Percentiles rank a stretch among this genome's conserved stretches.
phyloP scores from a whole-genome alignment of 2,329 filamentous ascomycete genomes.

The Hyphodiscus sp. region DNA sequence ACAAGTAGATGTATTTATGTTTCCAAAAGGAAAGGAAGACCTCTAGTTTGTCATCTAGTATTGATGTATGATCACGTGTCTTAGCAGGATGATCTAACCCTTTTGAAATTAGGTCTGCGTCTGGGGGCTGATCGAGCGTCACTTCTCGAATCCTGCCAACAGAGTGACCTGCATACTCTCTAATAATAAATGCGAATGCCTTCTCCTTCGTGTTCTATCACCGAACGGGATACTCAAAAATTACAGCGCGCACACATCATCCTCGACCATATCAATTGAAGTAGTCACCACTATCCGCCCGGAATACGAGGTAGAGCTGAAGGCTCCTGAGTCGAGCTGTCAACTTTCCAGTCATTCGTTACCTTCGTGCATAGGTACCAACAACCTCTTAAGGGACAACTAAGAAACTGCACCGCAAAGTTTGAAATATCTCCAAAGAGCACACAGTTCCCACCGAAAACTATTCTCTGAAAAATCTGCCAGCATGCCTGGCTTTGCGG shows the following conservation, averaged over 20 bases:
- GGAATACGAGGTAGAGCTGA: not conserved
- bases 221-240: not conserved
- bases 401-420: not conserved
- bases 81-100: not conserved
- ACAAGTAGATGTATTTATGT: not conserved
- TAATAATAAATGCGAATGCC: slow-evolving; percentile 12
- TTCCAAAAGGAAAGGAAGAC: not conserved
- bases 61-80: not conserved
- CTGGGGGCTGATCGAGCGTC: not conserved
- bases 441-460: not conserved
- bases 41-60: not conserved
- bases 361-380: not conserved
- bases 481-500: slow-evolving; percentile 77
- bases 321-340: not conserved
- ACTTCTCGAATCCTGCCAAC: slow-evolving; percentile 7
- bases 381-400: not conserved
- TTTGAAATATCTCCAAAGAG: not conserved
- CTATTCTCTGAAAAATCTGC: not conserved
- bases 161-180: not conserved
- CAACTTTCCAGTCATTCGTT: not conserved
- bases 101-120: too few relatives aligned
- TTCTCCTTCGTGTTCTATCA: slow-evolving; percentile 12
- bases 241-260: not conserved
- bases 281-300: not conserved
- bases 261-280: not conserved